A percentile compares a stretch with the other conserved stretches of the same genome.
These are phyloP conservation scores for Fraxinus excelsior DNA, from an alignment of 257 asterid genomes.

Conservation along the genomic window DNA sequence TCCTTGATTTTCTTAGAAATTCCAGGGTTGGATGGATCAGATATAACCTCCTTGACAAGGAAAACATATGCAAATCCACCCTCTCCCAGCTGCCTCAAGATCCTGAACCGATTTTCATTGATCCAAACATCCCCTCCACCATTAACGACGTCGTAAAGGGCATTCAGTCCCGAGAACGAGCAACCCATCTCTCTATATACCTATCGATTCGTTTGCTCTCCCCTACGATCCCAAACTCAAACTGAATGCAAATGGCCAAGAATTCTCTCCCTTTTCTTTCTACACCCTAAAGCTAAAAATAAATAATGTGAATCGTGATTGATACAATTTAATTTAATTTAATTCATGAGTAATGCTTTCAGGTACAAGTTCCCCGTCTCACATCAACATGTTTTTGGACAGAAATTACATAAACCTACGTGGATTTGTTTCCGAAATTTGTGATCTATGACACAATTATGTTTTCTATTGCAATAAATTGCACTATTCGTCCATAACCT, in stretches of 20 bases:
- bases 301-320: neutral
- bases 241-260: neutral
- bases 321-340: neutral
- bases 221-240: neutral
- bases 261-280: neutral
- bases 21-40: slow-evolving; percentile 75
- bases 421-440: neutral
- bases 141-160: slow-evolving; percentile 81
- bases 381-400: neutral
- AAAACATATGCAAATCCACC: slow-evolving; percentile 95
- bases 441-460: neutral
- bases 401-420: neutral
- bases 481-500: too few species aligned
- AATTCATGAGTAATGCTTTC: neutral
- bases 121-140: slow-evolving; percentile 98
- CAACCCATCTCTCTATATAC: slow-evolving; percentile 68
- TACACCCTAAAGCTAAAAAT: neutral
- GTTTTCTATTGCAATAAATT: too few species aligned
- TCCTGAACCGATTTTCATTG: slow-evolving; percentile 90
- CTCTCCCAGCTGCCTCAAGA: slow-evolving; percentile 89
- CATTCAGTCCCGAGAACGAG: slow-evolving; percentile 90
- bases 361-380: neutral
- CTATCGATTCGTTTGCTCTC: neutral
- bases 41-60: slow-evolving; percentile 80
- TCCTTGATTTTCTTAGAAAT: slow-evolving; percentile 75